Evolutionary conservation across 176 grass and related monocot genomes (phyloP), one percentile per base, ranked within the genome.

Genomic region (Phoenix dactylifera): DNA sequence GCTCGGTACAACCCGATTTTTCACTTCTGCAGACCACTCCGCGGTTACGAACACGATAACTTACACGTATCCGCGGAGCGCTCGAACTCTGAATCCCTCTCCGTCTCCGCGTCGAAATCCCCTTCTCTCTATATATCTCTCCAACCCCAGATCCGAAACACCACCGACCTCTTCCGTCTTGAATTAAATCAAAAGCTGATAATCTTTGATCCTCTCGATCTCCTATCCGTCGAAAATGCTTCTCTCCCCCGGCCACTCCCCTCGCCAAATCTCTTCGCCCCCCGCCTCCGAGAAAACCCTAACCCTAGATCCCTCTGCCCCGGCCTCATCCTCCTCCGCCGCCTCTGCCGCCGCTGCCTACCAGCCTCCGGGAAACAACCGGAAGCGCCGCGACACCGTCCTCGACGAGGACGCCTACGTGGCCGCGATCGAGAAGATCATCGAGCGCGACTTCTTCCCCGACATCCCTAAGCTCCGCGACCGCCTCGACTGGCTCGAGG

Each of bases 371-470:
- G 82, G 9, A 19, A 16, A 25, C 9, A n/a, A 1, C 18, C 62
- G 86, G 80, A 82, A 83, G 59, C 83, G 77, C 14, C 80, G 83
- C 24, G 51, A 77, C 10, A 68, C 77, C 57, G 80, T 96, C 12
- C 86, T 96, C 69, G 86, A 90, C 53, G 91, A 96, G 80, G 86
- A 96, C 80, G 75, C 68, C 9, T 96, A 96, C 69, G 87, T 96
- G 22, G 74, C 81, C 1, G 71, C 80, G 49, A 77, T 96, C 32
- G 86, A 96, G 73, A 72, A 84, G 20, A 90, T 96, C 83, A 82
- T 96, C 64, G 91, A 96, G 77, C 77, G 91, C 24, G 91, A 90
- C 57, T 96, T 85, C 83, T 96, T 96, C 80, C 87, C 92, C 4
- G 92, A 96, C 62, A 80, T 96, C 5, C 83, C 91, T 0, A 84